These are phyloP conservation scores for Graphilbum sp. DNA, from an alignment of 2,329 filamentous ascomycete species.

Conservation along the genomic window DNA sequence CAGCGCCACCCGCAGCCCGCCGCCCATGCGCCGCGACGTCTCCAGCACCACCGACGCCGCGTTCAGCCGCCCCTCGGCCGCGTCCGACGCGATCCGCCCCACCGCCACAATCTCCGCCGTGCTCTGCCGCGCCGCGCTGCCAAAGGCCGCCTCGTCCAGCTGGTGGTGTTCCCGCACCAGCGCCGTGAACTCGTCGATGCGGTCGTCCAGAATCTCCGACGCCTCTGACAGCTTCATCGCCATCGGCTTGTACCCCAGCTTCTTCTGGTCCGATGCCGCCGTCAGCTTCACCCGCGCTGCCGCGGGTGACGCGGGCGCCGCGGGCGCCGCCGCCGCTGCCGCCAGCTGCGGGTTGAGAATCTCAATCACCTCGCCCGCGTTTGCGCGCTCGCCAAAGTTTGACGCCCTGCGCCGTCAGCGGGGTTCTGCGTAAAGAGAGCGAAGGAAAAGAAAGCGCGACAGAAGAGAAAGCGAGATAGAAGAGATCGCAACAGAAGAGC, in stretches of 20 bases:
- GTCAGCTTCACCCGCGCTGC: constrained; percentile 72
- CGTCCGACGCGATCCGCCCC: constrained; percentile 80
- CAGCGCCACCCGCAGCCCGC: constrained; percentile 65
- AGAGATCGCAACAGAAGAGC: too few relatives aligned
- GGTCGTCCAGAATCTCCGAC: constrained; percentile 84
- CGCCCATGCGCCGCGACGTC: constrained; percentile 69
- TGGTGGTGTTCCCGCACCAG: constrained; percentile 58
- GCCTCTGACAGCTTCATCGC: constrained; percentile 89
- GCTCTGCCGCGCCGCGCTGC: constrained; percentile 70
- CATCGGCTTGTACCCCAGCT: constrained; percentile 81
- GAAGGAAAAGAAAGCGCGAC: too few relatives aligned
- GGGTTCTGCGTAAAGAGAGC: too few relatives aligned
- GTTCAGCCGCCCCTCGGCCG: constrained; percentile 73
- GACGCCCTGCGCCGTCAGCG: constrained; percentile 30
- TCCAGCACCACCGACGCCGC: constrained; percentile 74
- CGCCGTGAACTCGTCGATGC: constrained; percentile 78
- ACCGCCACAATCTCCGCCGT: constrained; percentile 80
- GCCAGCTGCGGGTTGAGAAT: constrained; percentile 63
- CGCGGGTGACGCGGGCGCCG: constrained; percentile 54
- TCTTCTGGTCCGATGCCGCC: constrained; percentile 76
- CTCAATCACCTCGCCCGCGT: constrained; percentile 69
- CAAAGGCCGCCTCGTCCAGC: constrained; percentile 67
- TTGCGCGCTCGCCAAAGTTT: constrained; percentile 59
- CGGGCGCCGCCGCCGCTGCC: constrained; percentile 50
- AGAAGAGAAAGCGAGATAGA: too few relatives aligned